A percentile compares a stretch with the other conserved stretches of the same genome.
These are phyloP conservation scores for Brassica carinata DNA, from an alignment of 345 rosid species.

Conservation along the genomic window DNA sequence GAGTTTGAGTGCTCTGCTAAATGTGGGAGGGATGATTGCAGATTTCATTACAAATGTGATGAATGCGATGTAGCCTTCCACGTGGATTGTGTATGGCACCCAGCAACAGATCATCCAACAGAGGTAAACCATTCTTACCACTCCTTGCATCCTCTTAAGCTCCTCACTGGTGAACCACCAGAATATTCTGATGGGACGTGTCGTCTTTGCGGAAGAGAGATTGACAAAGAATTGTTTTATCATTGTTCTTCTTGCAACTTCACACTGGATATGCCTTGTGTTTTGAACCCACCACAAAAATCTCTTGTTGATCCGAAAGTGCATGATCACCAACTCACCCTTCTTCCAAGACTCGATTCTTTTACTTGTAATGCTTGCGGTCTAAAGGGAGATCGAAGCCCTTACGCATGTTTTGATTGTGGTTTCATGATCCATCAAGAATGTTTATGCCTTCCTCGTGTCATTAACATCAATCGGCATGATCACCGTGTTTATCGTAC, in stretches of 20 bases:
- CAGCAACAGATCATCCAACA: too few relatives aligned
- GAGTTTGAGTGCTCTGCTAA: too few relatives aligned
- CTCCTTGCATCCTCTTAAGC: too few relatives aligned
- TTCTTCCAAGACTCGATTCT: background rate
- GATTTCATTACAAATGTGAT: too few relatives aligned
- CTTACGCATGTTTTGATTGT: background rate
- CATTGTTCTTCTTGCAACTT: constrained; percentile 5
- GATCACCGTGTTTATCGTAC: background rate
- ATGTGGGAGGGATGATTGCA: too few relatives aligned
- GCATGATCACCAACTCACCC: constrained; percentile 7
- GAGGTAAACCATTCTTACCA: too few relatives aligned
- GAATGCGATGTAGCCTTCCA: too few relatives aligned
- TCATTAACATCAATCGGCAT: background rate
- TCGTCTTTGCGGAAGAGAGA: background rate
- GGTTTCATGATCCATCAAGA: constrained; percentile 9
- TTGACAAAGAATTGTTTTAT: background rate
- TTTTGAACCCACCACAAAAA: background rate
- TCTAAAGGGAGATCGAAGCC: background rate
- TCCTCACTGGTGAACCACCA: background rate
- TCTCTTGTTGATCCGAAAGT: background rate
- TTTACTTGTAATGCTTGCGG: constrained; percentile 6
- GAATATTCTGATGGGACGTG: background rate
- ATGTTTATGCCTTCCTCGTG: background rate
- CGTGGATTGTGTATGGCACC: too few relatives aligned
- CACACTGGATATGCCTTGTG: background rate